Percentiles rank a stretch among this genome's conserved stretches.
Conservation (phyloP, 345 rosid genomes). For the Gossypium australe region DNA sequence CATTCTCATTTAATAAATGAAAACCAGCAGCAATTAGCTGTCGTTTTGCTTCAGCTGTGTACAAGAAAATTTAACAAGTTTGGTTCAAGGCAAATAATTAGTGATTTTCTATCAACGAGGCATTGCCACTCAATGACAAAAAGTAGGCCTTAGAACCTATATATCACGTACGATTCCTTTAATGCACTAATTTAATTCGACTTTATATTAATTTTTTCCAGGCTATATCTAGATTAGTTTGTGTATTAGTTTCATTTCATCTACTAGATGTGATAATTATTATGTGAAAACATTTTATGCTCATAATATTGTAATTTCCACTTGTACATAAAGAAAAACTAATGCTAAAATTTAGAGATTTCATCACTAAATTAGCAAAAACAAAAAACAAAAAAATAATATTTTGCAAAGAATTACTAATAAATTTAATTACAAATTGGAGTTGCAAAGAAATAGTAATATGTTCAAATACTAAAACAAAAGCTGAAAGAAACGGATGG, state of each 20-base stretch:
- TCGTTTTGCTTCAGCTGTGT: slow-evolving; percentile 78
- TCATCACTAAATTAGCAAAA: neutral
- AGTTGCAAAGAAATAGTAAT: neutral
- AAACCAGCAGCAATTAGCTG: slow-evolving; percentile 71
- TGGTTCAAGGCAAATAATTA: neutral
- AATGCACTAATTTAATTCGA: neutral
- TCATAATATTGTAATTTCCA: neutral
- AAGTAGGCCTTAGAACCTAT: neutral
- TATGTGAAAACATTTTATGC: neutral
- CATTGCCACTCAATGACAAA: neutral
- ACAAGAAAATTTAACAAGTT: neutral
- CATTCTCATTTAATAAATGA: slow-evolving; percentile 62
- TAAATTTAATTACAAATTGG: neutral
- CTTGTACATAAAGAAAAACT: neutral
- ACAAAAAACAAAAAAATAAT: neutral
- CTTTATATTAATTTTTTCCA: neutral
- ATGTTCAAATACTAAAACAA: neutral
- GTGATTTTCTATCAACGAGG: neutral
- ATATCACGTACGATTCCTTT: neutral
- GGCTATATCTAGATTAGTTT: neutral
- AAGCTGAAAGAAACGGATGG: neutral
- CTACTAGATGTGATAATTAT: neutral
- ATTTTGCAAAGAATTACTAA: neutral
- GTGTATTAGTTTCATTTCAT: neutral
- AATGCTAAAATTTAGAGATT: neutral